These are phyloP conservation scores for Barnettozyma sucrosica DNA, from an alignment of 805 yeast genomes.

Conservation along the genomic window DNA sequence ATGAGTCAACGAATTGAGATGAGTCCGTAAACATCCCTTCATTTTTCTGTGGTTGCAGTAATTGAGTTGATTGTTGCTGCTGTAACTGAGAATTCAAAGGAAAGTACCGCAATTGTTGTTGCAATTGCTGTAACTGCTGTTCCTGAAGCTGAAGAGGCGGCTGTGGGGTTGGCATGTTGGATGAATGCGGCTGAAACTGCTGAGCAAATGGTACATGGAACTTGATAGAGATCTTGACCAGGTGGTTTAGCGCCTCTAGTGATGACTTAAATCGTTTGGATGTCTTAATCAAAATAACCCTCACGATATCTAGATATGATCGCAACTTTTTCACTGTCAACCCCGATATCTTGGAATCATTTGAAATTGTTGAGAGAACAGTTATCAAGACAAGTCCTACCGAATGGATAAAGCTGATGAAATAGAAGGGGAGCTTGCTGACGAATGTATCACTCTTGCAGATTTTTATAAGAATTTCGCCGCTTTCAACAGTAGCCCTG, in stretches of 20 bases:
- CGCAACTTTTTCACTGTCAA: background rate
- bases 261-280: slow-evolving; percentile 1
- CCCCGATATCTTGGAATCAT: background rate
- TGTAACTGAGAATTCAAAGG: background rate
- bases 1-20: background rate
- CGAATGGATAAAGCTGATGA: slow-evolving; percentile 8
- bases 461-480: slow-evolving; percentile 4
- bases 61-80: background rate
- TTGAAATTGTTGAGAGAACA: background rate
- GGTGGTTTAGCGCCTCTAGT: background rate
- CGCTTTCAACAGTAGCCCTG: slow-evolving; percentile 17
- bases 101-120: background rate
- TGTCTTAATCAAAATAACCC: background rate
- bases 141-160: no score
- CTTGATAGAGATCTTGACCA: background rate
- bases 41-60: background rate
- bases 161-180: background rate
- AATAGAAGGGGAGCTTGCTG: slow-evolving; percentile 15
- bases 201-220: background rate
- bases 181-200: background rate
- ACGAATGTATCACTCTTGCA: background rate
- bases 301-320: background rate
- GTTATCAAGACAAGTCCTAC: slow-evolving; percentile 11
- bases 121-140: background rate
- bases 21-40: background rate